A percentile compares a stretch with the other conserved stretches of the same genome.
Conservation (phyloP, 139 green algal genomes). For the Auxenochlorella protothecoides region DNA sequence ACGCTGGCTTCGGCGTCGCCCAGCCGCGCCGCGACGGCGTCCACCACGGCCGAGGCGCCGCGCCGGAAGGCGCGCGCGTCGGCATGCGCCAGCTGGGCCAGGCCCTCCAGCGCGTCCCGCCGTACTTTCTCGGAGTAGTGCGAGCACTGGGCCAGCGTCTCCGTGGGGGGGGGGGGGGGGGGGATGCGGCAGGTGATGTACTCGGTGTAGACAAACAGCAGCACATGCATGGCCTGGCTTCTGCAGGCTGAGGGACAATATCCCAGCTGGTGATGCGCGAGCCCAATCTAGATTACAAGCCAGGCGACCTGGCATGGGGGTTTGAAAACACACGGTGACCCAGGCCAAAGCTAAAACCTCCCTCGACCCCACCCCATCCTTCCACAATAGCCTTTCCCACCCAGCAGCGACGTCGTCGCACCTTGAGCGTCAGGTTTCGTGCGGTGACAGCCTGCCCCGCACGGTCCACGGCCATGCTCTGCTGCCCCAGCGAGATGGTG, state of each 20-base stretch:
- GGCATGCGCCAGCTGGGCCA: conserved; percentile 50
- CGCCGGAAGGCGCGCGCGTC: conserved; percentile 43
- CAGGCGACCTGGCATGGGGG: too few species aligned
- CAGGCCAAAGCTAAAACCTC: too few species aligned
- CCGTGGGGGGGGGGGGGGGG: conserved; percentile 27
- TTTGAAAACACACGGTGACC: too few species aligned
- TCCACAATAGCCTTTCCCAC: too few species aligned
- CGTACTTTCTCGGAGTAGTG: conserved; percentile 72
- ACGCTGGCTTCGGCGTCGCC: conserved; percentile 48
- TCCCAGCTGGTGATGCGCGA: too few species aligned
- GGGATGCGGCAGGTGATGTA: background rate
- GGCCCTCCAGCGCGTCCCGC: conserved; percentile 46
- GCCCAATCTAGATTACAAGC: too few species aligned
- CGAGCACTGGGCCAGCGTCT: conserved; percentile 57
- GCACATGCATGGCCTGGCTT: too few species aligned
- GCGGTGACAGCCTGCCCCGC: conserved; percentile 49
- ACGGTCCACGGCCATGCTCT: conserved; percentile 48
- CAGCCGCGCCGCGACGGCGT: conserved; percentile 32
- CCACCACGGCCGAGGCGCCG: conserved; percentile 22
- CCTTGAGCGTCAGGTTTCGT: conserved; percentile 70
- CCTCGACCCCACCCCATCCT: too few species aligned
- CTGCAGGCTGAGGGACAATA: too few species aligned
- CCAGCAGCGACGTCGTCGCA: conserved; percentile 2
- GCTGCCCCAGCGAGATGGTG: conserved; percentile 58
- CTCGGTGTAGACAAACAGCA: too few species aligned